Conservation (phyloP, 495 filamentous ascomycete species). For the Pseudotulostoma volvatum region DNA sequence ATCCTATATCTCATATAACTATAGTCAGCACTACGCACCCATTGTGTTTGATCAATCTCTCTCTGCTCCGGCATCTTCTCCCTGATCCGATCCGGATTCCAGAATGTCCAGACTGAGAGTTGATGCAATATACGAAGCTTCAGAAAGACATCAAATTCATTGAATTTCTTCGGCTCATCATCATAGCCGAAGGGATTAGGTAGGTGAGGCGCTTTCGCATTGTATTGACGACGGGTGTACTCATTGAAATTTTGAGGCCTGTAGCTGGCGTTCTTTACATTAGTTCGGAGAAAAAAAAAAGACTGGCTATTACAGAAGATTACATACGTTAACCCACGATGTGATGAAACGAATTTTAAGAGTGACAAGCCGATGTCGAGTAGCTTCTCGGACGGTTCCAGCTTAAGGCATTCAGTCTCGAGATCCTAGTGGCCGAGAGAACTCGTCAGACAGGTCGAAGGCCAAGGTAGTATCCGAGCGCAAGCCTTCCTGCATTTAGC, state of each 20-base stretch:
- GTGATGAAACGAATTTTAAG: constrained; percentile 85
- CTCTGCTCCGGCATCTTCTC: constrained; percentile 73
- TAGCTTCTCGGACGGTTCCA: constrained; percentile 51
- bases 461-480: no score
- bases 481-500: no score
- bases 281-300: constrained; percentile 2
- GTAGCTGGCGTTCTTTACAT: neutral
- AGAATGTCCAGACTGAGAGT: constrained; percentile 79
- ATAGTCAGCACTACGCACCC: constrained; percentile 40
- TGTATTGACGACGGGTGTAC: constrained; percentile 79
- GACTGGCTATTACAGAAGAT: constrained; percentile 1
- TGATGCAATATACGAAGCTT: constrained; percentile 86
- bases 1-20: neutral
- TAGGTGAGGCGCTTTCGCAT: constrained; percentile 55
- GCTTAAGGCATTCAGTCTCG: constrained; percentile 73
- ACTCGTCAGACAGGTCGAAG: neutral
- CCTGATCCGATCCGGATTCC: constrained; percentile 67
- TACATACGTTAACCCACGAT: constrained; percentile 76
- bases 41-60: constrained; percentile 63
- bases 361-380: constrained; percentile 73
- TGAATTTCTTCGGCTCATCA: constrained; percentile 54
- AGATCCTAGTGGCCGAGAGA: constrained; percentile 45
- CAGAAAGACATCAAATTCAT: constrained; percentile 65
- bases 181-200: constrained; percentile 77
- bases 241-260: constrained; percentile 87